A percentile compares a stretch with the other conserved stretches of the same genome.
Conservation (phyloP, 202 grass and related monocot species). For the Thinopyrum obtusiflorum region DNA sequence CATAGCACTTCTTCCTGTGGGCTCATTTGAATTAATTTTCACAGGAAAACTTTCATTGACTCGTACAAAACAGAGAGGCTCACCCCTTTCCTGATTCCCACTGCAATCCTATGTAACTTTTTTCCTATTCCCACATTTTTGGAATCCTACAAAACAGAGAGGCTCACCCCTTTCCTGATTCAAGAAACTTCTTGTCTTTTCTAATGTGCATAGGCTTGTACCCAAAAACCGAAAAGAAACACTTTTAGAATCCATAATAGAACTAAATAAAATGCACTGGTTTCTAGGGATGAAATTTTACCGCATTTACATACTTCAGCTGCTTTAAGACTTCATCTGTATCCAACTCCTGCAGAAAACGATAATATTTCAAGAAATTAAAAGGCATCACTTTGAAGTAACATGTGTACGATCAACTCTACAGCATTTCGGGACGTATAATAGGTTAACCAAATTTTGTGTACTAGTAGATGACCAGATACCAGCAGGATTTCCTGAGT, state of each 20-base stretch:
- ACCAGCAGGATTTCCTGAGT: slow-evolving; percentile 2
- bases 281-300: slow-evolving; percentile 41
- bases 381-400: not conserved
- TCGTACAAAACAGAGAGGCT: not conserved
- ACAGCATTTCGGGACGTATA: not conserved
- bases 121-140: not conserved
- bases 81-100: not conserved
- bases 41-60: slow-evolving; percentile 2
- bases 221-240: not conserved
- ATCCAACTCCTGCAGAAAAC: slow-evolving; percentile 55
- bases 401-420: not conserved
- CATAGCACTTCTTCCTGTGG: not conserved
- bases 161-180: not conserved
- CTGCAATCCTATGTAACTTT: not conserved
- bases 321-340: slow-evolving; percentile 62
- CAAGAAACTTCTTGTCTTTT: not conserved
- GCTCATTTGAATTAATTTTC: slow-evolving; percentile 1
- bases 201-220: slow-evolving; percentile 1
- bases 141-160: not conserved
- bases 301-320: slow-evolving; percentile 51
- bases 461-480: slow-evolving; percentile 4
- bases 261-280: slow-evolving; percentile 21
- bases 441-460: slow-evolving; percentile 18
- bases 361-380: slow-evolving; percentile 25
- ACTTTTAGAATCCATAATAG: not conserved